phyloP scores from a whole-genome alignment of 208 protist genomes.

The Trypanosoma lewisi region DNA sequence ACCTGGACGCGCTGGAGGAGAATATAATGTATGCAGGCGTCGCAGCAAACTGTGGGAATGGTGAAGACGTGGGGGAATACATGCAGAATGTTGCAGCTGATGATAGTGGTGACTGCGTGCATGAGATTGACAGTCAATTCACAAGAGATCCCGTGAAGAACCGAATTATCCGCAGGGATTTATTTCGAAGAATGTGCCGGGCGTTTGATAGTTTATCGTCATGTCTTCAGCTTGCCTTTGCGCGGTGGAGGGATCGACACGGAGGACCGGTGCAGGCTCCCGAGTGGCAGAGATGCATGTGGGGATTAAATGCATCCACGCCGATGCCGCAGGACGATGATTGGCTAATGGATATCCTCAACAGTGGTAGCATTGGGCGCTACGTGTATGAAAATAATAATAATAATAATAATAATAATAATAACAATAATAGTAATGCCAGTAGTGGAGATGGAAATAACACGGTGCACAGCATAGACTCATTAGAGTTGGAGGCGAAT shows the following conservation, averaged over 20 bases:
- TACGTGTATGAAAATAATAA: too few species aligned
- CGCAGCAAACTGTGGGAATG: neutral
- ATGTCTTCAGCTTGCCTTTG: slow-evolving; percentile 12
- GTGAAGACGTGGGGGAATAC: neutral
- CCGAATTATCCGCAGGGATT: neutral
- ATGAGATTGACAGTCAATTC: neutral
- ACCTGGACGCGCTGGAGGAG: neutral
- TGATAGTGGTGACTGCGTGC: neutral
- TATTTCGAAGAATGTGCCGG: slow-evolving; percentile 5
- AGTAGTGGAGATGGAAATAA: too few species aligned
- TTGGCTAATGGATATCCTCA: neutral
- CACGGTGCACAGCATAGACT: neutral
- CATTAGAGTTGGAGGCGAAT: neutral
- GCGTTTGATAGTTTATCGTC: slow-evolving; percentile 1
- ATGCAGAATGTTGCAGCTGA: neutral
- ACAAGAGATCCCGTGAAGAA: neutral
- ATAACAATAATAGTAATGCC: too few species aligned
- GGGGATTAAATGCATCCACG: neutral
- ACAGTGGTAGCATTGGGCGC: neutral
- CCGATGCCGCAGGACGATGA: neutral
- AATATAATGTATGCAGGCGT: neutral
- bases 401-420: too few species aligned
- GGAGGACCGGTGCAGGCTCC: slow-evolving; percentile 15
- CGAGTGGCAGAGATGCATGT: slow-evolving; percentile 16
- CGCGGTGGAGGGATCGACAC: slow-evolving; percentile 5